Evolutionary conservation across 805 yeast species (phyloP).

Genomic region (Zygotorulaspora florentina): DNA sequence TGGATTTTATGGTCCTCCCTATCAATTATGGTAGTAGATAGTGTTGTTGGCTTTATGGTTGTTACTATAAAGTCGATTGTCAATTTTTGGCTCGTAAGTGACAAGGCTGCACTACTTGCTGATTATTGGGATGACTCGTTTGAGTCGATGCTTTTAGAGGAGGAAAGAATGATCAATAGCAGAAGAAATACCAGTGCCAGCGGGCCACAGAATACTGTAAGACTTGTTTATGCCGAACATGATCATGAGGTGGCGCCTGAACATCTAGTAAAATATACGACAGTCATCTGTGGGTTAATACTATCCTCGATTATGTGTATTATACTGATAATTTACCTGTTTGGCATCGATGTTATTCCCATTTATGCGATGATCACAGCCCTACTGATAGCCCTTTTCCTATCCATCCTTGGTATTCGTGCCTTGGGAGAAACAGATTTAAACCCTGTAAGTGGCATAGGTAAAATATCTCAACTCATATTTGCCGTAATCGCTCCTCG

Average conservation of each 20-base stretch:
- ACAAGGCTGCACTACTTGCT: conserved; percentile 23
- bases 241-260: conserved; percentile 40
- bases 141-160: conserved; percentile 33
- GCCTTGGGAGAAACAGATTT: conserved; percentile 96
- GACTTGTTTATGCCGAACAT: conserved; percentile 28
- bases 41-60: conserved; percentile 72
- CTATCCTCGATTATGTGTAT: conserved; percentile 67
- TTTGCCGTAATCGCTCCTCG: conserved; percentile 79
- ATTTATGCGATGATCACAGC: conserved; percentile 65
- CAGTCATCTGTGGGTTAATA: conserved; percentile 57
- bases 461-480: conserved; percentile 84
- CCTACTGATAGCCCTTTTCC: conserved; percentile 65
- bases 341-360: conserved; percentile 64
- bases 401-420: conserved; percentile 83
- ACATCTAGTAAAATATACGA: conserved; percentile 47
- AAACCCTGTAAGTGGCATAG: conserved; percentile 95
- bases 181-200: conserved; percentile 14
- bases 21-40: conserved; percentile 91
- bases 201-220: conserved; percentile 25
- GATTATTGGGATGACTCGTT: conserved; percentile 30
- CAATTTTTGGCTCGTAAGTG: conserved; percentile 23
- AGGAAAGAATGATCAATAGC: conserved; percentile 29
- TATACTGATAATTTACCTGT: conserved; percentile 57
- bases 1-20: conserved; percentile 95
- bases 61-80: conserved; percentile 46